A percentile compares a stretch with the other conserved stretches of the same genome.
These are phyloP conservation scores for Blastobotrys robertii DNA, from an alignment of 805 yeast species.

Conservation along the genomic window DNA sequence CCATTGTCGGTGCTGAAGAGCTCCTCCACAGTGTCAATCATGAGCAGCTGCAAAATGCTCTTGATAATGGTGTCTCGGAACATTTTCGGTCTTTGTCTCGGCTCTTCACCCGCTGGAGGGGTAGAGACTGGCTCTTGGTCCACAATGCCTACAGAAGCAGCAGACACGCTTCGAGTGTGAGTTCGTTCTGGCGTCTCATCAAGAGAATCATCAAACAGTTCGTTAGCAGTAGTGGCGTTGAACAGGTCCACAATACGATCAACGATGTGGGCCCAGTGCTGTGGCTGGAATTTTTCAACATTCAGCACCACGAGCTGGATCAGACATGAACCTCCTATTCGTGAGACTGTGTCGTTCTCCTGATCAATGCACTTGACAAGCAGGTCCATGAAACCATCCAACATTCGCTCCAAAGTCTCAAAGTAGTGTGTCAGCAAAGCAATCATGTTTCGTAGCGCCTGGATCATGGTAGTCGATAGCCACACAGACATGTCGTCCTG, in stretches of 20 bases:
- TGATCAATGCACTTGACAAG: constrained; percentile 87
- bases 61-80: constrained; percentile 74
- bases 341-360: constrained; percentile 91
- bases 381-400: constrained; percentile 70
- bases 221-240: constrained; percentile 75
- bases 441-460: constrained; percentile 83
- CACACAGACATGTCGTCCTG: constrained; percentile 87
- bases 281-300: constrained; percentile 45
- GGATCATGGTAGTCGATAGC: constrained; percentile 93
- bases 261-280: constrained; percentile 69
- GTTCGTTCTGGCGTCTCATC: constrained; percentile 4
- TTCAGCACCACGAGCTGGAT: constrained; percentile 73
- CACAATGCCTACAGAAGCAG: constrained; percentile 8
- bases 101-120: constrained; percentile 1
- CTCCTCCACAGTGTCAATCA: constrained; percentile 81
- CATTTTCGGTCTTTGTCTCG: constrained; percentile 34
- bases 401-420: constrained; percentile 58
- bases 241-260: constrained; percentile 60
- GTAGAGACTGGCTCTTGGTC: constrained; percentile 10
- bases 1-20: constrained; percentile 53
- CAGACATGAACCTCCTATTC: constrained; percentile 87
- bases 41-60: constrained; percentile 79
- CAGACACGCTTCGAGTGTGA: constrained; percentile 1
- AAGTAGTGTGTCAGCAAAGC: constrained; percentile 77
- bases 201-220: constrained; percentile 47